Evolutionary conservation across 805 yeast genomes (phyloP).

Genomic region (Hermanozyma aechmeae): DNA sequence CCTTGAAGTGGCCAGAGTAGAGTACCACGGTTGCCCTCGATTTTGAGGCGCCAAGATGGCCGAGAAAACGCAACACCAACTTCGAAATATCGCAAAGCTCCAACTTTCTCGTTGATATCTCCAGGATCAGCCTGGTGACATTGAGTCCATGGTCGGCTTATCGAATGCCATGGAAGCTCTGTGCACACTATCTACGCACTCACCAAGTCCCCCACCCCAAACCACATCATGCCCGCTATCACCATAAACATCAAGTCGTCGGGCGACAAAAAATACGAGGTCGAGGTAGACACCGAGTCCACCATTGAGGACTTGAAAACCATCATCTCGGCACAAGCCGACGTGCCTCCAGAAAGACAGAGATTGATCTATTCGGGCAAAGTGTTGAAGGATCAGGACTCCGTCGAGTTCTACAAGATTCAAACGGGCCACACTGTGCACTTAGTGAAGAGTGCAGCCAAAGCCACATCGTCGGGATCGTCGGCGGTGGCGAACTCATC

Average conservation of each 20-base stretch:
- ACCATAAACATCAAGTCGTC: conserved; percentile 36
- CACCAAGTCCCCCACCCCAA: too few relatives aligned
- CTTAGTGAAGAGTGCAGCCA: conserved; percentile 70
- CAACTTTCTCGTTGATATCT: too few relatives aligned
- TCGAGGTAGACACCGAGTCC: conserved; percentile 41
- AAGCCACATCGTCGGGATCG: conserved; percentile 7
- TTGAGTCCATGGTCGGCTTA: too few relatives aligned
- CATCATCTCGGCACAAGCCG: conserved; percentile 49
- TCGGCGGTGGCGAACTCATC: conserved; percentile 1
- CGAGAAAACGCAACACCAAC: too few relatives aligned
- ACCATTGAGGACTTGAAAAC: conserved; percentile 66
- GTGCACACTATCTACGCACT: too few relatives aligned
- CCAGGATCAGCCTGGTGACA: too few relatives aligned
- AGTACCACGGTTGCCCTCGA: too few relatives aligned
- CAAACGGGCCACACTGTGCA: conserved; percentile 84
- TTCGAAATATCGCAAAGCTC: too few relatives aligned
- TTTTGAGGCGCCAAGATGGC: too few relatives aligned
- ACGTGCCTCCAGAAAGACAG: conserved; percentile 70
- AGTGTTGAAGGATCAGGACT: conserved; percentile 78
- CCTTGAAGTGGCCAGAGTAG: too few relatives aligned
- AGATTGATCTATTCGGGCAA: conserved; percentile 90
- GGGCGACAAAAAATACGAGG: conserved; percentile 73
- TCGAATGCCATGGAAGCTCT: too few relatives aligned
- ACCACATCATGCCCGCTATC: conserved; percentile 18
- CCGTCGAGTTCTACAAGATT: conserved; percentile 67